These are phyloP conservation scores for Paecilomyces formosus DNA, from an alignment of 2,329 filamentous ascomycete genomes.

Conservation along the genomic window DNA sequence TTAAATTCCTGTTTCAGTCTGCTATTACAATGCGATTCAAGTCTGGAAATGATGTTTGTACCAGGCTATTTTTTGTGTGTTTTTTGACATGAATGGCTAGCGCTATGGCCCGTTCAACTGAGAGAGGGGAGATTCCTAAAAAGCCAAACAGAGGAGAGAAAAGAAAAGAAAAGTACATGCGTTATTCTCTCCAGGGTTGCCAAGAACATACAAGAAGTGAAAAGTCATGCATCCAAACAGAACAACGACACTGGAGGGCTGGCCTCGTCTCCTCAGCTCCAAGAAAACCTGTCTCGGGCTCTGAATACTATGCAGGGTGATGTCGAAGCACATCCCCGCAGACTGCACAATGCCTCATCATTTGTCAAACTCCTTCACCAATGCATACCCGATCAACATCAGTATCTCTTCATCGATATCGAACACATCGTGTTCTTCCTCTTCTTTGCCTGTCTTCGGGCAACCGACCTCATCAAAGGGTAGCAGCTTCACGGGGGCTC, in stretches of 20 bases:
- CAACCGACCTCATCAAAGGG: conserved; percentile 16
- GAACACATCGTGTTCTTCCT: background rate
- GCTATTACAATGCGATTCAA: too few species aligned
- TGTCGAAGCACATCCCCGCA: background rate
- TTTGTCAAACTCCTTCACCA: conserved; percentile 11
- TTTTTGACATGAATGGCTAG: background rate
- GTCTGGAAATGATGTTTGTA: too few species aligned
- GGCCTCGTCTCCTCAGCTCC: background rate
- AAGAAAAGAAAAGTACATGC: background rate
- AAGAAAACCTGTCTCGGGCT: background rate
- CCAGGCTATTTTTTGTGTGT: too few species aligned
- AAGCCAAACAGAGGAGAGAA: too few species aligned
- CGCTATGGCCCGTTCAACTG: background rate
- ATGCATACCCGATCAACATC: conserved; percentile 5
- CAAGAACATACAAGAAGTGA: background rate
- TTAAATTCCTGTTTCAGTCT: too few species aligned
- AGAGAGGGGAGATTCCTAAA: background rate
- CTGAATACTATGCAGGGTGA: background rate
- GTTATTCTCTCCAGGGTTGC: background rate
- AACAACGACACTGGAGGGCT: background rate
- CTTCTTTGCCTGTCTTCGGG: conserved; percentile 3
- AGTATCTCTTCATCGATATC: conserved; percentile 8
- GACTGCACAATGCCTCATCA: background rate
- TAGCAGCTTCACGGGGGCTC: conserved; percentile 11
- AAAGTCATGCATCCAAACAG: background rate